Conservation (phyloP, 176 grass and related monocot species). For the Tillandsia leiboldiana region DNA sequence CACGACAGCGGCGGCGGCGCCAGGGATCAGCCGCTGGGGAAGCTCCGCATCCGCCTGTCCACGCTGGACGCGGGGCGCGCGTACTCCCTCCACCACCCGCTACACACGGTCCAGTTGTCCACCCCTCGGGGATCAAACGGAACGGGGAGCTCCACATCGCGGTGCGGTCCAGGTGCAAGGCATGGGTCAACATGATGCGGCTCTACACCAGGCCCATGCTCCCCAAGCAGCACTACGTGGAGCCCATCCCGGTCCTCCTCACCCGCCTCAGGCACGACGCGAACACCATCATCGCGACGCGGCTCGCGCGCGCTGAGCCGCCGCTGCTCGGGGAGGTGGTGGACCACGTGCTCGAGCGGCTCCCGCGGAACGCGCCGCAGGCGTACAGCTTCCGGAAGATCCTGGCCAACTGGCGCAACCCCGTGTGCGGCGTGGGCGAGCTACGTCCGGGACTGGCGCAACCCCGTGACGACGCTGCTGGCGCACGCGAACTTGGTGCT, state of each 20-base stretch:
- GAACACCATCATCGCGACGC: not conserved
- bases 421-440: conserved; percentile 6
- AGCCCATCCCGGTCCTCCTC: conserved; percentile 5
- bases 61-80: conserved; percentile 18
- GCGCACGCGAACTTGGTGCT: not conserved
- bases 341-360: conserved; percentile 3
- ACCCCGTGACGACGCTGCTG: conserved; percentile 1
- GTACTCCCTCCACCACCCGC: conserved; percentile 9
- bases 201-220: conserved; percentile 16
- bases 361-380: not conserved
- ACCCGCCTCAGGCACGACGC: not conserved
- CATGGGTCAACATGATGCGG: conserved; percentile 4
- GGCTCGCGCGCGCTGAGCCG: conserved; percentile 7
- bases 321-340: conserved; percentile 9
- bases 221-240: conserved; percentile 21
- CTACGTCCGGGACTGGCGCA: conserved; percentile 16
- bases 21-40: conserved; percentile 10
- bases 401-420: not conserved
- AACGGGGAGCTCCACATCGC: conserved; percentile 33
- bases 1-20: not conserved
- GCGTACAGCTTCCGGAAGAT: conserved; percentile 9
- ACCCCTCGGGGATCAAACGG: conserved; percentile 2
- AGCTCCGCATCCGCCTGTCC: conserved; percentile 29
- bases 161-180: conserved; percentile 25
- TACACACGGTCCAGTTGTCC: not conserved